Conservation (phyloP, 495 filamentous ascomycete species). For the Penicillium manginii region DNA sequence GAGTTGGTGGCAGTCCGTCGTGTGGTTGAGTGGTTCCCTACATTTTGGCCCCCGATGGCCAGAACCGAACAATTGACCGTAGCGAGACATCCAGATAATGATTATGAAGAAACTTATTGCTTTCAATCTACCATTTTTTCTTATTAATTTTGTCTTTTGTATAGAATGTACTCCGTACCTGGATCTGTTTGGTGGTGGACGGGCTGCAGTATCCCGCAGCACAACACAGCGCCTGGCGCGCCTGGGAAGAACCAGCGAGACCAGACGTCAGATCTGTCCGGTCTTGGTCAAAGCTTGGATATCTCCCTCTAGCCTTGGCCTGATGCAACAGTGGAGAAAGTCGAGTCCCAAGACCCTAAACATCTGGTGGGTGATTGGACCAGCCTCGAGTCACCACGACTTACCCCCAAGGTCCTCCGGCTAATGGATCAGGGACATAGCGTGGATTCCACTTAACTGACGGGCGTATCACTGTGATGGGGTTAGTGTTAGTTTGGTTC, state of each 20-base stretch:
- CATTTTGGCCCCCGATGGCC: slow-evolving; percentile 1
- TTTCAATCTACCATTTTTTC: neutral
- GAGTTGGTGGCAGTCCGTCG: slow-evolving; percentile 20
- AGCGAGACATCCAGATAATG: no score
- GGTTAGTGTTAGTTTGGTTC: neutral
- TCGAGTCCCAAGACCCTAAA: neutral
- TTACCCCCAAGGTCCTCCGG: slow-evolving; percentile 32
- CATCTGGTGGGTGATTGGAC: slow-evolving; percentile 21
- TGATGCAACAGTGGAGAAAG: neutral
- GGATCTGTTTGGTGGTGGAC: neutral
- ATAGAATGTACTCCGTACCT: neutral
- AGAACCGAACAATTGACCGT: neutral
- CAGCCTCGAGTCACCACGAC: neutral
- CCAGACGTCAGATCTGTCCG: slow-evolving; percentile 1
- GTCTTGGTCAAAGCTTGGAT: slow-evolving; percentile 7
- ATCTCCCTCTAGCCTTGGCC: neutral
- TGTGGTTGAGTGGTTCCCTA: slow-evolving; percentile 8
- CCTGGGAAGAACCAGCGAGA: neutral
- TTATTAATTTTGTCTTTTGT: neutral
- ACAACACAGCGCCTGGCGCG: neutral
- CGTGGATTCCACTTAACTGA: slow-evolving; percentile 3
- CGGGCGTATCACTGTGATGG: neutral
- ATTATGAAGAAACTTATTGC: no score
- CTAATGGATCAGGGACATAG: slow-evolving; percentile 7
- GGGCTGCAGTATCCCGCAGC: neutral